phyloP scores from a whole-genome alignment of 2,329 filamentous ascomycete species.

The Alternaria gansuensis region DNA sequence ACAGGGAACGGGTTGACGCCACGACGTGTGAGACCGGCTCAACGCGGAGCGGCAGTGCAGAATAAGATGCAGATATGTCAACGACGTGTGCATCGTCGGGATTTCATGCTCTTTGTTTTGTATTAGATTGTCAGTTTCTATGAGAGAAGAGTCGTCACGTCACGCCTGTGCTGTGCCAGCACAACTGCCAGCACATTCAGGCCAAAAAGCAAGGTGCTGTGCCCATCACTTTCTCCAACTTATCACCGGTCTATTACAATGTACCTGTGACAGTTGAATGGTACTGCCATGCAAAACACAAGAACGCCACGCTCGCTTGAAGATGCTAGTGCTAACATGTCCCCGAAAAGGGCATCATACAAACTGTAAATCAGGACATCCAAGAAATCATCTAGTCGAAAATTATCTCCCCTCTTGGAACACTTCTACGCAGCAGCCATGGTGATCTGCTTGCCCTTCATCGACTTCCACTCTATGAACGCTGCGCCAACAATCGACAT shows the following conservation, averaged over 20 bases:
- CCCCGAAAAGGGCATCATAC: slow-evolving; percentile 17
- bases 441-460: slow-evolving; percentile 66
- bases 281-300: slow-evolving; percentile 9
- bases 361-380: slow-evolving; percentile 3
- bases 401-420: slow-evolving; percentile 2
- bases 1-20: slow-evolving; percentile 13
- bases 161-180: neutral
- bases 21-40: slow-evolving; percentile 6
- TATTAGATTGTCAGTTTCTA: slow-evolving; percentile 1
- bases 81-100: neutral
- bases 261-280: slow-evolving; percentile 1
- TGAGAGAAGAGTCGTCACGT: slow-evolving; percentile 21
- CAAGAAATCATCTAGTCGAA: neutral
- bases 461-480: slow-evolving; percentile 70
- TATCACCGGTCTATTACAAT: slow-evolving; percentile 11
- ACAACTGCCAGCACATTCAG: neutral
- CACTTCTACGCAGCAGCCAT: slow-evolving; percentile 43
- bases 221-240: neutral
- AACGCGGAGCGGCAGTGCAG: neutral
- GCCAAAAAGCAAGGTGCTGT: slow-evolving; percentile 1
- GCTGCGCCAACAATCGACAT: slow-evolving; percentile 64
- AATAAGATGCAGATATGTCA: neutral
- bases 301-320: slow-evolving; percentile 15
- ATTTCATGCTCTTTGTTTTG: neutral
- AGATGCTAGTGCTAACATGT: slow-evolving; percentile 15